Base-by-base conservation (phyloP, 345 rosid genomes). In the Dipteronia dyeriana region DNA sequence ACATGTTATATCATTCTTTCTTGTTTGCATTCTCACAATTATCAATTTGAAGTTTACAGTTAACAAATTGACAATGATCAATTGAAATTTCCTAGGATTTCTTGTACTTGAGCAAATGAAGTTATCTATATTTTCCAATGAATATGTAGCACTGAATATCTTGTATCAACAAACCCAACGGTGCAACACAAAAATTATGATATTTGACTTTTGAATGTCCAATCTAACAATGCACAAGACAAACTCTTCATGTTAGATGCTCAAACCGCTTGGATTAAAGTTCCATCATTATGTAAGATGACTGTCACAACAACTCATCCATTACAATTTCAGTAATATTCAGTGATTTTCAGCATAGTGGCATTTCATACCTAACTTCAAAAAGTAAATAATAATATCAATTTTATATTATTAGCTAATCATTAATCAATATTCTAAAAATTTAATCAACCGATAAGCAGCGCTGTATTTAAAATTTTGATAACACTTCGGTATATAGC, bases 311-410 rank as follows among this genome's bases (percentile, higher is more conserved):
- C 3, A 9, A 45, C 47, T 25, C 11, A 19, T 25, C 16, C 43
- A 63, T 49, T 64, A 49, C 62, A 65, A 41, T n/a, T 72, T 72
- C 66, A 75, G 38, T 26, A 71, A 29, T 25, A 23, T 74, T 64
- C 25, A 61, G 16, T 39, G n/a, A n/a, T 9, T 45, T 47, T 60
- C 60, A 41, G 41, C 59, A 45, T 2, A 66, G 63, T 59, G 0
- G n/a, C 9, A 38, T 3, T 71, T 25, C 19, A 14, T 7, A 74
- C 23, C 25, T 59, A n/a, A 26, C 23, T 62, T 62, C 59, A 17
- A 17, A 45, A 59, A 74, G 57, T 38, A 43, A n/a, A 74, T 62
- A 20, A 71, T 54, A 5, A 57, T 34, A 72, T 72, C n/a, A 4
- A 72, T 13, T 72, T 17, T 26, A 38, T 20, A 34, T 16, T 54